A percentile compares a stretch with the other conserved stretches of the same genome.
Conservation (phyloP, 257 asterid species). For the Gentiana macrophylla region DNA sequence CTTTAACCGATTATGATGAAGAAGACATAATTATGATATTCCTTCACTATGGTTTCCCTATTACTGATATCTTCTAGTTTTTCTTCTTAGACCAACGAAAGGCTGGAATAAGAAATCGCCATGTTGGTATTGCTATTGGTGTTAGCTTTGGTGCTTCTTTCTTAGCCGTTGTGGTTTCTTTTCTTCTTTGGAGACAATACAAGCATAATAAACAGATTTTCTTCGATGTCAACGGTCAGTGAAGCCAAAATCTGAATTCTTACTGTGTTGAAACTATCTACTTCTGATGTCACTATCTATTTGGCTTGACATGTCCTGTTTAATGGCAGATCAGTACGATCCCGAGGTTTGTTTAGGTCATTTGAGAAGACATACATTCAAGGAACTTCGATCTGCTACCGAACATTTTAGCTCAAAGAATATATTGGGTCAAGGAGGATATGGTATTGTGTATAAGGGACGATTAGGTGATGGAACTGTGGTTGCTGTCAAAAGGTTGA, state of each 20-base stretch:
- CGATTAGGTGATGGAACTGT: slow-evolving; percentile 59
- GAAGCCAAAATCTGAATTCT: not conserved
- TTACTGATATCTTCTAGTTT: not conserved
- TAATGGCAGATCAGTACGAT: slow-evolving; percentile 66
- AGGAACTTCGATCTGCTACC: slow-evolving; percentile 84
- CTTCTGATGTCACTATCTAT: not conserved
- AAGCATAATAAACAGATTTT: slow-evolving; percentile 82
- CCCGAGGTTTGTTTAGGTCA: slow-evolving; percentile 93
- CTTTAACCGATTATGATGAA: not conserved
- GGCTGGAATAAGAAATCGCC: slow-evolving; percentile 40
- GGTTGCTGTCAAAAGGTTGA: slow-evolving; percentile 89
- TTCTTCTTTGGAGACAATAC: slow-evolving; percentile 71
- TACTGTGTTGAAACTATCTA: no score
- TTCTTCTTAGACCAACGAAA: slow-evolving; percentile 40
- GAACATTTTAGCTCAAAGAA: slow-evolving; percentile 72
- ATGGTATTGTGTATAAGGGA: slow-evolving; percentile 83
- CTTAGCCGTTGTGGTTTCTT: slow-evolving; percentile 30
- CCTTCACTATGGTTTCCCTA: not conserved
- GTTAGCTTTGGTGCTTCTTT: slow-evolving; percentile 57
- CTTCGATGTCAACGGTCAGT: slow-evolving; percentile 86
- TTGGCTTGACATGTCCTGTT: slow-evolving; percentile 4
- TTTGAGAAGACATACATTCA: slow-evolving; percentile 60
- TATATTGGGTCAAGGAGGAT: slow-evolving; percentile 89
- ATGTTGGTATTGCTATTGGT: slow-evolving; percentile 54
- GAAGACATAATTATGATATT: not conserved